Percentiles rank a stretch among this genome's conserved stretches.
These are phyloP conservation scores for Seiridium cupressi DNA, from an alignment of 2,329 filamentous ascomycete genomes.

Conservation along the genomic window DNA sequence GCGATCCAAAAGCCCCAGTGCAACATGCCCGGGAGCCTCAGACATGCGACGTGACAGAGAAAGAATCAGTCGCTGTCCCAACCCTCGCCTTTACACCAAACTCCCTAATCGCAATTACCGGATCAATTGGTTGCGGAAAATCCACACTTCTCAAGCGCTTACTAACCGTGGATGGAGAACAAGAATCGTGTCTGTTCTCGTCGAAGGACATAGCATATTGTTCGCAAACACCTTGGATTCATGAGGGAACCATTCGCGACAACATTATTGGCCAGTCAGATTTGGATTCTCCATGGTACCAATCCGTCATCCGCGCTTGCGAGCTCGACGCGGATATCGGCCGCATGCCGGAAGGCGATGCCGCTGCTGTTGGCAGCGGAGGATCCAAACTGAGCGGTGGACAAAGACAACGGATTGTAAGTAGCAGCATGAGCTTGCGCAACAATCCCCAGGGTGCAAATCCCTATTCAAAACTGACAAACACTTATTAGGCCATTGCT, in stretches of 20 bases:
- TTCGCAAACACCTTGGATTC: constrained; percentile 1
- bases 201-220: constrained; percentile 2
- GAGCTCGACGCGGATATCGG: constrained; percentile 27
- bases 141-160: not conserved
- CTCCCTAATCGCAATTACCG: not conserved
- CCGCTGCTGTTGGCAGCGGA: constrained; percentile 30
- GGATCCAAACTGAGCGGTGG: constrained; percentile 36
- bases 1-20: not conserved
- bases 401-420: constrained; percentile 29
- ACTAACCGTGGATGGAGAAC: not conserved
- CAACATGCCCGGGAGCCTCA: not conserved
- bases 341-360: constrained; percentile 28
- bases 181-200: constrained; percentile 1
- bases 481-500: not conserved
- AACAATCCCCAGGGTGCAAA: not conserved
- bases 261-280: constrained; percentile 4
- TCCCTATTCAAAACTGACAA: not conserved
- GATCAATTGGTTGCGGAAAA: not conserved
- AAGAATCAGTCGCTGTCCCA: not conserved
- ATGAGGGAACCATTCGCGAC: constrained; percentile 2
- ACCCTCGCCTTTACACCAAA: not conserved
- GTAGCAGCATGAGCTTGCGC: not conserved
- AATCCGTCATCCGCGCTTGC: not conserved
- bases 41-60: not conserved
- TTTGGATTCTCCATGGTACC: not conserved